Base-by-base conservation (phyloP, 1,139 yeast species). In the Yueomyces sp. region DNA sequence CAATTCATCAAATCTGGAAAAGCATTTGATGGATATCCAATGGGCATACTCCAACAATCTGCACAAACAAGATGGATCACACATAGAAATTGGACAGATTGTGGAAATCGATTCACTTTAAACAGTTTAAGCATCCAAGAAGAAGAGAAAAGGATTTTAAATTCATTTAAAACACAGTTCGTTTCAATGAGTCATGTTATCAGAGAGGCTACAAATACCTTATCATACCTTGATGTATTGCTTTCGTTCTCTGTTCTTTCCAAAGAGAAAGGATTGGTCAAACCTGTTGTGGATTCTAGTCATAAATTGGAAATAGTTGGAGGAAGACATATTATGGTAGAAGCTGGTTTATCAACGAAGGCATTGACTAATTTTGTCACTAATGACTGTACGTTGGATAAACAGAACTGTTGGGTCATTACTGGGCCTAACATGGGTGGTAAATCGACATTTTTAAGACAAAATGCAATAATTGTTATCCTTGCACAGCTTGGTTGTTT, bases 351-450 rank as follows among this genome's bases (percentile, higher is more conserved):
- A 42, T 48, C 52, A 12, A 58, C 50, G 40, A 59, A 44, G 48
- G 71, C 50, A 36, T 46, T 50, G 51, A 62, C 44, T 27, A 70
- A 71, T 46, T 91, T 87, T 56, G 74, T 73, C 1, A 67, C 81
- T 0, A 91, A 91, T 57, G 78, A 80, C 54, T 75, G 84, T 51
- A 51, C 63, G 1, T 55, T 77, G 7, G 48, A 56, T 3, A 55
- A 63, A 1, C 63, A 67, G 0, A 55, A 61, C 8, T 52, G 71
- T 11, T 84, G 95, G 89, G 70, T 91, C 6, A 78, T 91, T 4
- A 80, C 96, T 0, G 98, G 98, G 0, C 97, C 97, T 1, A 91
- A 91, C 57, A 91, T 91, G 97, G 97, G 97, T 3, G 98, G 98
- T 0, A 91, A 91, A 56, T 83, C 95, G 38, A 89, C 97, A 0